Conservation (phyloP, 2,329 filamentous ascomycete species). For the Geosmithia morbida region DNA sequence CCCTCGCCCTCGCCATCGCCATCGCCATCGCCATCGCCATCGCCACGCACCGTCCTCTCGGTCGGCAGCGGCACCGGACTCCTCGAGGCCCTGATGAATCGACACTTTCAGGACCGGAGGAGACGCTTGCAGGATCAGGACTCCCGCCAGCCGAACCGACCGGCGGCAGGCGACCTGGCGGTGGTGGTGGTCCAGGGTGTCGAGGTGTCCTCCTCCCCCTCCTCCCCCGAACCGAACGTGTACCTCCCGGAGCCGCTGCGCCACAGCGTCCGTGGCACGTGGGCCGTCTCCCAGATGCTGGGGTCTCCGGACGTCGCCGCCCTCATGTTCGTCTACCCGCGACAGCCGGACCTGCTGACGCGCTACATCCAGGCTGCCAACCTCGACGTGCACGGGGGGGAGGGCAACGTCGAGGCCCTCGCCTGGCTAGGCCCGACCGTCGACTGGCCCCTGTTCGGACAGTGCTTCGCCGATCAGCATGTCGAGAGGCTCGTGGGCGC, state of each 20-base stretch:
- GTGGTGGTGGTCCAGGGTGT: slow-evolving; percentile 11
- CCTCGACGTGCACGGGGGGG: background rate
- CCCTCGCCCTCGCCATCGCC: background rate
- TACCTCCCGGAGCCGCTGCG: slow-evolving; percentile 12
- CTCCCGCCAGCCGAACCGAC: no score
- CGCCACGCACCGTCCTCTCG: slow-evolving; percentile 9
- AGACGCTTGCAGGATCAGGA: no score
- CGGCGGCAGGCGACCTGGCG: slow-evolving; percentile 1
- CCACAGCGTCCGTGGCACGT: slow-evolving; percentile 15
- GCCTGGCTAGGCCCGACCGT: slow-evolving; percentile 11
- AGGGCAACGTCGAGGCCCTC: slow-evolving; percentile 3
- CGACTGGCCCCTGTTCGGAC: slow-evolving; percentile 11
- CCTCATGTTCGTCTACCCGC: slow-evolving; percentile 19
- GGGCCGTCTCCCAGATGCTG: slow-evolving; percentile 12
- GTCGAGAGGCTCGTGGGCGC: background rate
- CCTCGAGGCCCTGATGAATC: slow-evolving; percentile 10
- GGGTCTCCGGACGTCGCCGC: slow-evolving; percentile 7
- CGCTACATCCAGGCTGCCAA: slow-evolving; percentile 10
- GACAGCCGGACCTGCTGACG: slow-evolving; percentile 12
- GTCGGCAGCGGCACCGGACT: slow-evolving; percentile 16
- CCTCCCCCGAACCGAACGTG: slow-evolving; percentile 7
- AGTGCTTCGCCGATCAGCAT: slow-evolving; percentile 4
- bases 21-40: background rate
- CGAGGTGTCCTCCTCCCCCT: slow-evolving; percentile 7
- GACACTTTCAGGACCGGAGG: background rate